These are phyloP conservation scores for Trametes hirsuta DNA, from an alignment of 1,284 basidiomycete genomes.

Conservation along the genomic window DNA sequence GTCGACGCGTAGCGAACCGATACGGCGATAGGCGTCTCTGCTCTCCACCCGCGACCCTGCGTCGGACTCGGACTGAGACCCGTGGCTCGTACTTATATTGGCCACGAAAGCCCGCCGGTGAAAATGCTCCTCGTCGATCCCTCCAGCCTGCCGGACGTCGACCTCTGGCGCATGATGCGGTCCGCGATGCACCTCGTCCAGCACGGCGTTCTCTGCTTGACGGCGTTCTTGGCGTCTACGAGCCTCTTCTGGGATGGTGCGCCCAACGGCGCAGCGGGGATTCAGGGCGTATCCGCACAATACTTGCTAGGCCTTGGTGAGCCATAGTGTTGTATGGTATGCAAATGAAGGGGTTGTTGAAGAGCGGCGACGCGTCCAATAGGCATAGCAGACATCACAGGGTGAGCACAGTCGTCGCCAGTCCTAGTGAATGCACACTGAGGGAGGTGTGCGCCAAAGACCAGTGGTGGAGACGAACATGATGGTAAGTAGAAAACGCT, in stretches of 20 bases:
- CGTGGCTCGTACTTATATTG: constrained; percentile 12
- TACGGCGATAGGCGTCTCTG: constrained; percentile 8
- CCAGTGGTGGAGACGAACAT: constrained; percentile 79
- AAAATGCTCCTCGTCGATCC: constrained; percentile 33
- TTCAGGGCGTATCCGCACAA: constrained; percentile 35
- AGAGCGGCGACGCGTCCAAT: neutral
- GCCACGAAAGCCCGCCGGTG: neutral
- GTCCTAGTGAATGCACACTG: neutral
- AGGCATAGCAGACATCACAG: constrained; percentile 81
- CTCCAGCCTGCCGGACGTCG: constrained; percentile 23
- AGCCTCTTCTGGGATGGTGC: constrained; percentile 19
- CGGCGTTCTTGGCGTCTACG: constrained; percentile 30
- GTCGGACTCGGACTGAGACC: neutral
- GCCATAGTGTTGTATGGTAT: constrained; percentile 11
- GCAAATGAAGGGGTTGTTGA: neutral
- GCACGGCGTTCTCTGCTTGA: constrained; percentile 30
- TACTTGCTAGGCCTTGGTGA: constrained; percentile 63
- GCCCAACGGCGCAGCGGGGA: constrained; percentile 7
- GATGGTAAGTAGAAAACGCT: constrained; percentile 52
- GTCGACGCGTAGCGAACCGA: constrained; percentile 2
- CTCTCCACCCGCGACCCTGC: neutral
- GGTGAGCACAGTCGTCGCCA: constrained; percentile 42
- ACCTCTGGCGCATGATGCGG: constrained; percentile 28
- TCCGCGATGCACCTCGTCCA: constrained; percentile 29
- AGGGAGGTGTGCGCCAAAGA: constrained; percentile 36